Conservation (phyloP, 208 protist genomes). For the Zelonia costaricensis region DNA sequence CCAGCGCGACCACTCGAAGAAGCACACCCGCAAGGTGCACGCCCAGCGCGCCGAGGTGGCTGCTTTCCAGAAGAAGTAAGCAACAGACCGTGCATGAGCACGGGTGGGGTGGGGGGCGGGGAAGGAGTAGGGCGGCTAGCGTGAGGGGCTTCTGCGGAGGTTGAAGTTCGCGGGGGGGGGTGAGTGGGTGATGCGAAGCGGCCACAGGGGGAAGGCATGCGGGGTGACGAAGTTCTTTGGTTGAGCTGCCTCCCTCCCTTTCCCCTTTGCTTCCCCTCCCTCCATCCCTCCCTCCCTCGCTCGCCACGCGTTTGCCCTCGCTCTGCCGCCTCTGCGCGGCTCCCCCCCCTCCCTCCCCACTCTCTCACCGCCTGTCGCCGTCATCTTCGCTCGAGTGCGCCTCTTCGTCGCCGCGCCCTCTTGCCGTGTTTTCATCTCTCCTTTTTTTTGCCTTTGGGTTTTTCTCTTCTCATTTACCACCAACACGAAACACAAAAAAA, state of each 20-base stretch:
- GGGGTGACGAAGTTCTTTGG: too few species aligned
- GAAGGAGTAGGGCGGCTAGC: neutral
- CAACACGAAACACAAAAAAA: conserved; percentile 1
- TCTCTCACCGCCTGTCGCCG: neutral
- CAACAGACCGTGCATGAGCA: neutral
- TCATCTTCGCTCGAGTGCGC: neutral
- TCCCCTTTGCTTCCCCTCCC: too few species aligned
- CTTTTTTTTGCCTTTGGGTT: neutral
- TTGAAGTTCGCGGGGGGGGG: too few species aligned
- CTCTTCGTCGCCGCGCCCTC: neutral
- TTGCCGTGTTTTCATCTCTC: neutral
- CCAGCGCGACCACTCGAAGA: conserved; percentile 68
- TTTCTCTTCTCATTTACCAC: conserved; percentile 1
- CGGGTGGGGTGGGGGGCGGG: neutral
- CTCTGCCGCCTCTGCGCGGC: too few species aligned
- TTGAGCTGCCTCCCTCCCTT: too few species aligned
- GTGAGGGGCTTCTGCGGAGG: neutral
- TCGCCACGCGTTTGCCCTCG: too few species aligned
- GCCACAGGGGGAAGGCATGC: too few species aligned
- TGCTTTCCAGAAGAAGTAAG: conserved; percentile 54
- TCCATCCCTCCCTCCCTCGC: too few species aligned
- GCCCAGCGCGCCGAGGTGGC: conserved; percentile 66
- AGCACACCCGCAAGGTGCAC: conserved; percentile 65
- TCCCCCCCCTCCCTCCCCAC: too few species aligned
- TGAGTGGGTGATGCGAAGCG: too few species aligned